Percentiles rank a stretch among this genome's conserved stretches.
These are phyloP conservation scores for Schwanniomyces occidentalis DNA, from an alignment of 805 yeast genomes.

Conservation along the genomic window DNA sequence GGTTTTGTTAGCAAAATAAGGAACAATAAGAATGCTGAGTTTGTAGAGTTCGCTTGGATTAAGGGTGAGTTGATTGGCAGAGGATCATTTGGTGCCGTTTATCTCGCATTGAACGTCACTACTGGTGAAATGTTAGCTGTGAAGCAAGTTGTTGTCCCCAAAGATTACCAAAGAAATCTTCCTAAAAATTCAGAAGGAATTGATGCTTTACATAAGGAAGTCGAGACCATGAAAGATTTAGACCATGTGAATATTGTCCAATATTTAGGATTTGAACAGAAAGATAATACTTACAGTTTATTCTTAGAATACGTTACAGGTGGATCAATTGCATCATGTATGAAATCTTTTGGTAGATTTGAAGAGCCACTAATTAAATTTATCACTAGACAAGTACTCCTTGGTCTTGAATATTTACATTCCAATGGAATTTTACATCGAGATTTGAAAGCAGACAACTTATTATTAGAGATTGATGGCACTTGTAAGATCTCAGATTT, in stretches of 20 bases:
- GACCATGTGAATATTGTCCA: slow-evolving; percentile 96
- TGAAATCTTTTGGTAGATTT: slow-evolving; percentile 80
- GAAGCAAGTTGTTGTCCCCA: slow-evolving; percentile 83
- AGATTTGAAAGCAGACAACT: slow-evolving; percentile 92
- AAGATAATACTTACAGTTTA: slow-evolving; percentile 72
- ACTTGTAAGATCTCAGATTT: slow-evolving; percentile 94
- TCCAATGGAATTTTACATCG: slow-evolving; percentile 86
- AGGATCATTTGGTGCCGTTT: slow-evolving; percentile 96
- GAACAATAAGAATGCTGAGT: slow-evolving; percentile 60
- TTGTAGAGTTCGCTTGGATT: slow-evolving; percentile 93
- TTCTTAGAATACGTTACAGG: slow-evolving; percentile 97
- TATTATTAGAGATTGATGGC: slow-evolving; percentile 86
- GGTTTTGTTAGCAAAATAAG: slow-evolving; percentile 67
- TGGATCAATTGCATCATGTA: slow-evolving; percentile 88
- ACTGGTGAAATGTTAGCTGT: slow-evolving; percentile 99
- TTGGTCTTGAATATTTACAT: slow-evolving; percentile 87
- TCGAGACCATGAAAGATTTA: slow-evolving; percentile 88
- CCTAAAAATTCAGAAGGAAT: slow-evolving; percentile 57
- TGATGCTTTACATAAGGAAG: slow-evolving; percentile 85
- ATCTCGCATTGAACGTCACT: slow-evolving; percentile 86
- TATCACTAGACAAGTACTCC: slow-evolving; percentile 74
- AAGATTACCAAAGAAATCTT: slow-evolving; percentile 16
- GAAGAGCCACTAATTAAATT: slow-evolving; percentile 74
- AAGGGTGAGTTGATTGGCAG: slow-evolving; percentile 95
- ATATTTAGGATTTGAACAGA: slow-evolving; percentile 88